Conservation (phyloP, 371 early-diverging fungal species). For the Rhizopus delemar region DNA sequence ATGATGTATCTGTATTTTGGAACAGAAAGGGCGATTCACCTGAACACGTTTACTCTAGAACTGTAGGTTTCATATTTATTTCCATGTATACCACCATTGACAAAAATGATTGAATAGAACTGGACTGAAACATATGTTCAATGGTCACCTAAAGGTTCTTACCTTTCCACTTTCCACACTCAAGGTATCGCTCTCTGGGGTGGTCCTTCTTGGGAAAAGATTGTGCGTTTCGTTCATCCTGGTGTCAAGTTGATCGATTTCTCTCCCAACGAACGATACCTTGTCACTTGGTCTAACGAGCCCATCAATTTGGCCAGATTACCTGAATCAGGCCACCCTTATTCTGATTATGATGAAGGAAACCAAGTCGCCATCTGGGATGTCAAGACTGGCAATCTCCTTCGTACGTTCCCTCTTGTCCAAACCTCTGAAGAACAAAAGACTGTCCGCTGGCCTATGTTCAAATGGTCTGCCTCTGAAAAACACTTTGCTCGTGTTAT, state of each 20-base stretch:
- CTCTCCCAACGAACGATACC: constrained; percentile 89
- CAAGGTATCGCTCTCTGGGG: constrained; percentile 97
- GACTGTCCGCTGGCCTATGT: constrained; percentile 90
- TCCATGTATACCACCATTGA: background rate
- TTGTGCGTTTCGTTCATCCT: constrained; percentile 90
- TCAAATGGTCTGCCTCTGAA: constrained; percentile 96
- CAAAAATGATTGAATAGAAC: constrained; percentile 47
- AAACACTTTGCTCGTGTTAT: constrained; percentile 91
- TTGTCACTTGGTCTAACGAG: constrained; percentile 91
- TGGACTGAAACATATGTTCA: constrained; percentile 94
- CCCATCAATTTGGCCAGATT: constrained; percentile 68
- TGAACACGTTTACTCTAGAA: constrained; percentile 73
- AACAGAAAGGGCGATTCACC: constrained; percentile 86
- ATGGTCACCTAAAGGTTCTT: constrained; percentile 95
- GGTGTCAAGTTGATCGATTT: constrained; percentile 91
- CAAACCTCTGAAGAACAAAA: constrained; percentile 52
- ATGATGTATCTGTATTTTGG: constrained; percentile 85
- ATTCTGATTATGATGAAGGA: constrained; percentile 74
- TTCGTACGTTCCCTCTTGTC: constrained; percentile 83
- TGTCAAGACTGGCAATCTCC: constrained; percentile 76
- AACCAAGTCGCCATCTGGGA: constrained; percentile 90
- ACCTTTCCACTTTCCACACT: constrained; percentile 90
- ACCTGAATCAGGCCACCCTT: constrained; percentile 65
- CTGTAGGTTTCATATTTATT: constrained; percentile 39
- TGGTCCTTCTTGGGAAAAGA: constrained; percentile 89